These are phyloP conservation scores for Backusella liffmaniae DNA, from an alignment of 192 early-diverging fungal genomes.

Conservation along the genomic window DNA sequence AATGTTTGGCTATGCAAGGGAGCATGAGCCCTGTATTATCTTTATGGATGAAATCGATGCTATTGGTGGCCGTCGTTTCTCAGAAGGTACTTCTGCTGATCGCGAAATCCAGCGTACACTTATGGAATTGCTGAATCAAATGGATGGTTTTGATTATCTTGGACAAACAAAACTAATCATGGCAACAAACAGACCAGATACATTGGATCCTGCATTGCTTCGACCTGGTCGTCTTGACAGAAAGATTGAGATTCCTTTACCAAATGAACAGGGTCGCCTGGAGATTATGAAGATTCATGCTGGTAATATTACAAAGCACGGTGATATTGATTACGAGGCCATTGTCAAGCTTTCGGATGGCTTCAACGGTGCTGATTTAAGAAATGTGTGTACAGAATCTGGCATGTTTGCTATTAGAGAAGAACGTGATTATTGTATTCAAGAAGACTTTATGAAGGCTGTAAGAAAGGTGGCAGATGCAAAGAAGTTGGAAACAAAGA, in stretches of 20 bases:
- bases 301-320: slow-evolving; percentile 89
- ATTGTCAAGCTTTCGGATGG: slow-evolving; percentile 97
- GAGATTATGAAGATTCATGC: slow-evolving; percentile 99
- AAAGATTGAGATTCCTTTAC: slow-evolving; percentile 99
- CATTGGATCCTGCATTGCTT: slow-evolving; percentile 95
- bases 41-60: slow-evolving; percentile 99
- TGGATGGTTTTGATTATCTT: slow-evolving; percentile 99
- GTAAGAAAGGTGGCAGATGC: slow-evolving; percentile 97
- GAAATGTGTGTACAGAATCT: slow-evolving; percentile 99
- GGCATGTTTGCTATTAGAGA: slow-evolving; percentile 99
- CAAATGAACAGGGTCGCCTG: slow-evolving; percentile 95
- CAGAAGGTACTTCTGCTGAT: slow-evolving; percentile 99
- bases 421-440: slow-evolving; percentile 95
- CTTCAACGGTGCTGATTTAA: slow-evolving; percentile 98
- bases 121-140: slow-evolving; percentile 99
- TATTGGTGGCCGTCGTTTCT: slow-evolving; percentile 98
- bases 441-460: slow-evolving; percentile 99
- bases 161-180: slow-evolving; percentile 99
- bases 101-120: slow-evolving; percentile 99
- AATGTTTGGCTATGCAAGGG: slow-evolving; percentile 98
- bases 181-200: slow-evolving; percentile 99
- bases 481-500: slow-evolving; percentile 93
- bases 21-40: slow-evolving; percentile 99
- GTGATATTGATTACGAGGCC: slow-evolving; percentile 97
- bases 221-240: slow-evolving; percentile 95